Evolutionary conservation across 164 flowering plant genomes (phyloP), one percentile per base, ranked within the genome.

Genomic region (Litsea cubeba): DNA sequence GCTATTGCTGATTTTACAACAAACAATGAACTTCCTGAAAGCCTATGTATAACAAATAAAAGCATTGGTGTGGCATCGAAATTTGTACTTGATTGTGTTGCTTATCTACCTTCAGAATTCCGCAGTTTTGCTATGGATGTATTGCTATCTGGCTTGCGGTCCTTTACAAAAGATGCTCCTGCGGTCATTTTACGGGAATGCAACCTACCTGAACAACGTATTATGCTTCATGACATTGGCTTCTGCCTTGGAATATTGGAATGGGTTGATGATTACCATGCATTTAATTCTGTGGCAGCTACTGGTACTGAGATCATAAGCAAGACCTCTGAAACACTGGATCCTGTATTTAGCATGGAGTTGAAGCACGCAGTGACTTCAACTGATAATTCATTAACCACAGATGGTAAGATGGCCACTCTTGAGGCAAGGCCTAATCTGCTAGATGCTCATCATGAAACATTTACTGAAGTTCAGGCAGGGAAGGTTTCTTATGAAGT

Each of bases 161-260:
- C 83, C 79, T 72, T 87, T 35, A 71, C 83, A 26, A 92, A 84
- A 80, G 80, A 88, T 83, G 93, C 87, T 68, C 85, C 90, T 76
- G 75, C 79, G 62, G 81, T 81, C 51, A 84, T 96, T 72, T 84
- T 96, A 76, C 57, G 25, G 49, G 91, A 87, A 72, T 96, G 99
- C 78, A 78, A 77, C 49, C 71, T 81, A 74, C 73, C 67, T 58
- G 84, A 87, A 76, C 81, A 92, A 69, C 91, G 89, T 40, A 67
- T 86, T 50, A 90, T 93, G 91, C 93, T 96, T 82, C 99, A 96
- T 83, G 94, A 91, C 22, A 79, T 92, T n/a, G 99, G 99, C 25
- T 77, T 93, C n/a, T 82, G 88, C 62, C 91, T 92, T 70, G 94
- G 96, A 68, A 78, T 94, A 69, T 50, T 79, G 74, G 97, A 96